Evolutionary conservation across 2,329 filamentous ascomycete species (phyloP), one percentile per base, ranked within the genome.

Genomic region (Penicillium sp.): DNA sequence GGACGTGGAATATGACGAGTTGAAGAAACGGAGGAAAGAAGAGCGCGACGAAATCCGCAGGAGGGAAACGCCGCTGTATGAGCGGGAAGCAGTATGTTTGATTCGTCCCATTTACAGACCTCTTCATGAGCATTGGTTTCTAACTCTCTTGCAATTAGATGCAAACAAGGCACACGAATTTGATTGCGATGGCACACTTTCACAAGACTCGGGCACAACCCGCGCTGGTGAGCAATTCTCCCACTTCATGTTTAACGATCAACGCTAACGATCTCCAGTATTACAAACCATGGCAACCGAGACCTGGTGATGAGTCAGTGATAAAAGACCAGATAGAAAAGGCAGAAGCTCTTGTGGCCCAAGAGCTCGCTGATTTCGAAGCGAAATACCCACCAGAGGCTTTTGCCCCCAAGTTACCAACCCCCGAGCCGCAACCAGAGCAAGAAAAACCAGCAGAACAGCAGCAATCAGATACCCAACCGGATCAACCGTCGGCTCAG

Each of bases 201-300:
- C 76, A 97, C 46, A 80, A 81, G 60, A 97, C 93, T 4, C 85
- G 78, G 62, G 77, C 86, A 38, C 80, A 87, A 64, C 93, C 93
- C 2, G 83, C 77, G 60, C 78, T 97, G 67, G 92, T 96, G 80
- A 69, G 89, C 80, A 45, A 9, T 31, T 21, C 29, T 11, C 27
- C 13, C 13, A 31, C 21, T 40, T 29, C 5, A 38, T 31, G 14
- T 39, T 47, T n/a, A 47, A 21, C 46, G 14, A 24, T 21, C 39
- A 16, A 16, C 9, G 24, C 56, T 70, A 62, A 72, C 65, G 61
- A 38, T 18, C 38, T 36, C 11, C 52, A 96, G 91, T 93, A 89
- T 72, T 97, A 94, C 73, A 86, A 88, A 43, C 93, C 93, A 0
- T 95, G 89, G 88, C 86, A 91, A 64, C 79, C 90, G 52, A 85